A percentile compares a stretch with the other conserved stretches of the same genome.
These are phyloP conservation scores for Populus pruinosa DNA, from an alignment of 345 rosid species.

Conservation along the genomic window DNA sequence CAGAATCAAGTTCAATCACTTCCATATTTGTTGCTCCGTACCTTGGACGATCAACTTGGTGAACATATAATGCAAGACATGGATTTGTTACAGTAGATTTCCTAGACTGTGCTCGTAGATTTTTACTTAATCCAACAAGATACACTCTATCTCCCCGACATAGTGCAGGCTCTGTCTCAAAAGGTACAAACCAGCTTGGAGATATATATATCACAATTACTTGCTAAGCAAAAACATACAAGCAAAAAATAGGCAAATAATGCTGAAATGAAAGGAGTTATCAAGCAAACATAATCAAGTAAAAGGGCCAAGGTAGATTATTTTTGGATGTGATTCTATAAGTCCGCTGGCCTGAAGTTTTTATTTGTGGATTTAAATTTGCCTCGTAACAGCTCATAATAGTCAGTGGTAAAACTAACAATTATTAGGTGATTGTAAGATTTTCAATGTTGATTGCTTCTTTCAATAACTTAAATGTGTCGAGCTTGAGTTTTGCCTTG, in stretches of 20 bases:
- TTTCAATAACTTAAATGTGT: background rate
- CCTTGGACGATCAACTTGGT: slow-evolving; percentile 76
- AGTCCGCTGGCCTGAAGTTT: no score
- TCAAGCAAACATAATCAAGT: no score
- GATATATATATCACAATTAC: background rate
- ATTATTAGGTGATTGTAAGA: no score
- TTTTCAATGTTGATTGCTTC: no score
- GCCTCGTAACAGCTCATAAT: no score
- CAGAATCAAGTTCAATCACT: slow-evolving; percentile 90
- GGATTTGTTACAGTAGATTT: slow-evolving; percentile 83
- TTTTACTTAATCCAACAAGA: slow-evolving; percentile 83
- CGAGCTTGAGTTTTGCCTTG: background rate
- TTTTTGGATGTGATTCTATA: no score
- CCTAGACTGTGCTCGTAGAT: slow-evolving; percentile 82
- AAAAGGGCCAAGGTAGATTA: no score
- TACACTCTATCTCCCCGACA: slow-evolving; percentile 82
- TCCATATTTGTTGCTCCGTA: slow-evolving; percentile 93
- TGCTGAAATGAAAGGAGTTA: no score
- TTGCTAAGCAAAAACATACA: no score
- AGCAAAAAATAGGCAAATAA: no score
- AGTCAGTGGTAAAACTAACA: no score
- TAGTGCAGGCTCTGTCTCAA: slow-evolving; percentile 69
- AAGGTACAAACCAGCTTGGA: background rate
- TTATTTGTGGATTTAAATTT: no score
- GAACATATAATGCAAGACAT: slow-evolving; percentile 68